A percentile compares a stretch with the other conserved stretches of the same genome.
phyloP scores from a whole-genome alignment of 805 yeast genomes.

The Candida sonorensis region DNA sequence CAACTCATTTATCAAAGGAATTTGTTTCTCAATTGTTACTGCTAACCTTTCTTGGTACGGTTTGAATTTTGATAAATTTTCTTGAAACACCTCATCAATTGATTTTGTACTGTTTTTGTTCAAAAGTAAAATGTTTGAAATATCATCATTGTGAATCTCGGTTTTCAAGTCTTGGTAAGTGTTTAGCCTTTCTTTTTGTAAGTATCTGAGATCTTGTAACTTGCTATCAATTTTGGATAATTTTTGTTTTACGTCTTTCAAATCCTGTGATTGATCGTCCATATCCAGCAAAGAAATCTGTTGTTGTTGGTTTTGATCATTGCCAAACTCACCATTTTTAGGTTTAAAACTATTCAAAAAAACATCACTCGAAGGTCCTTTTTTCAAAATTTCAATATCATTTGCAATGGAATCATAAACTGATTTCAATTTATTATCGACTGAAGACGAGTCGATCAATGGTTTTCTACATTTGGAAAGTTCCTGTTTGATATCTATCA shows the following conservation, averaged over 20 bases:
- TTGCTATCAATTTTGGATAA: conserved; percentile 49
- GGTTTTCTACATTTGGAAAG: conserved; percentile 48
- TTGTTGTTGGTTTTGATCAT: conserved; percentile 7
- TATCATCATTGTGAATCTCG: conserved; percentile 75
- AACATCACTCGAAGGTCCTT: conserved; percentile 36
- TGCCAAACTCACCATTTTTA: neutral
- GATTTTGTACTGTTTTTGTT: conserved; percentile 42
- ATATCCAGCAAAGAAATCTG: conserved; percentile 54
- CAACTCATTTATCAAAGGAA: conserved; percentile 34
- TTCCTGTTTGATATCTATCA: conserved; percentile 12
- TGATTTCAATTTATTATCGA: conserved; percentile 49
- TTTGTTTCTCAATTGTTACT: conserved; percentile 62
- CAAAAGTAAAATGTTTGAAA: conserved; percentile 64
- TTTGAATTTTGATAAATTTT: conserved; percentile 71
- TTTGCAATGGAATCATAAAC: conserved; percentile 35
- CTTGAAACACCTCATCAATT: conserved; percentile 46
- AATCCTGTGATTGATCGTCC: conserved; percentile 38
- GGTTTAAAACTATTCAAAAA: conserved; percentile 29
- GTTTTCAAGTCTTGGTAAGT: conserved; percentile 60
- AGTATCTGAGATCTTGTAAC: conserved; percentile 51
- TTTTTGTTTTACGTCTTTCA: conserved; percentile 26
- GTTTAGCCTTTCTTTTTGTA: conserved; percentile 57
- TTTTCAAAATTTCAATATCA: conserved; percentile 38
- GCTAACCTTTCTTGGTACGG: conserved; percentile 62
- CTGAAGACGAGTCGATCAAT: conserved; percentile 50